phyloP scores from a whole-genome alignment of 2,329 filamentous ascomycete species.

The Ploettnerulaceae sp. region DNA sequence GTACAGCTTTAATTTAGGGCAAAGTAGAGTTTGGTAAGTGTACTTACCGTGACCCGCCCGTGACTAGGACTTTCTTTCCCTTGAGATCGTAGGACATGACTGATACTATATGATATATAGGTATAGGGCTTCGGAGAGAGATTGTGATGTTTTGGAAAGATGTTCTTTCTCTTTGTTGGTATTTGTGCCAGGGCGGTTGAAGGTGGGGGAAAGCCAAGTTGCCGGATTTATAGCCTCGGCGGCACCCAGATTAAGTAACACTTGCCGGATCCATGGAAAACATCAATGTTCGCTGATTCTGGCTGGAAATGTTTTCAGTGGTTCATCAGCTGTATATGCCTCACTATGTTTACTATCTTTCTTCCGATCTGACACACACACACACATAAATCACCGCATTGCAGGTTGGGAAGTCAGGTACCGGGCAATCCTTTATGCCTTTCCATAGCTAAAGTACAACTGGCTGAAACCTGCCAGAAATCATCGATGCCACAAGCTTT shows the following conservation, averaged over 20 bases:
- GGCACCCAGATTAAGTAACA: neutral
- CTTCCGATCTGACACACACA: no score
- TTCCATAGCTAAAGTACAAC: slow-evolving; percentile 29
- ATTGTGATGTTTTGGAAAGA: neutral
- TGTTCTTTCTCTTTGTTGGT: neutral
- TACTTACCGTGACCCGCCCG: slow-evolving; percentile 56
- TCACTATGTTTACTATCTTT: no score
- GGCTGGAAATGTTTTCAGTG: neutral
- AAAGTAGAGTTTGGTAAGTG: neutral
- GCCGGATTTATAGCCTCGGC: neutral
- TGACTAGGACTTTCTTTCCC: slow-evolving; percentile 58
- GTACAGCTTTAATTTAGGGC: neutral
- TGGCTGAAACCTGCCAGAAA: slow-evolving; percentile 21
- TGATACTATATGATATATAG: neutral
- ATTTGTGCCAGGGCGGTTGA: neutral
- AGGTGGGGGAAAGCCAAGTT: neutral
- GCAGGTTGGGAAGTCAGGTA: slow-evolving; percentile 14
- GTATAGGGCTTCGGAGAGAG: no score
- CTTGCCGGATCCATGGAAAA: neutral
- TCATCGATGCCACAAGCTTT: slow-evolving; percentile 20
- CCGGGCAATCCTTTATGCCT: slow-evolving; percentile 34
- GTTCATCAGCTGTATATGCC: neutral
- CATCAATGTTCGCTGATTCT: neutral
- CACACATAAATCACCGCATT: neutral
- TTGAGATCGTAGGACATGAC: slow-evolving; percentile 59